Evolutionary conservation across 169 alveolate genomes (phyloP).

Genomic region (Perkinsus olseni): DNA sequence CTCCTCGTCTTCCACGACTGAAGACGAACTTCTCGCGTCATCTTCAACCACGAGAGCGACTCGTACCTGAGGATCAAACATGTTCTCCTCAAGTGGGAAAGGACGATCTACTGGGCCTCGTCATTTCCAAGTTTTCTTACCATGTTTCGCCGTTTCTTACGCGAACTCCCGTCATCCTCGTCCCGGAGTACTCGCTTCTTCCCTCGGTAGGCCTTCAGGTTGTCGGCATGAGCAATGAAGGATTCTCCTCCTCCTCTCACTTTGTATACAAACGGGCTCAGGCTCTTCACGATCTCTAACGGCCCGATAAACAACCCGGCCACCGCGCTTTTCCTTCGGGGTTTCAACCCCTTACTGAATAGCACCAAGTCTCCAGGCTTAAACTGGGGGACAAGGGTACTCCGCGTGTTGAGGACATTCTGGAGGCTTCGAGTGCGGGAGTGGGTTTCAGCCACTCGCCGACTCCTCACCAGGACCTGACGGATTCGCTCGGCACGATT

Average conservation of each 20-base stretch:
- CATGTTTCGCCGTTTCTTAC: background rate
- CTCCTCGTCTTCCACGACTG: background rate
- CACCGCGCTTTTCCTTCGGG: background rate
- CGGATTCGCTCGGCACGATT: background rate
- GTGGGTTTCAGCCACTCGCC: background rate
- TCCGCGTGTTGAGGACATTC: background rate
- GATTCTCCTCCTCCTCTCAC: background rate
- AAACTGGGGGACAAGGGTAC: background rate
- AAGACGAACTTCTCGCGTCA: background rate
- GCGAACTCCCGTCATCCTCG: background rate
- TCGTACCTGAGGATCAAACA: background rate
- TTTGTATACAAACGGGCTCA: background rate
- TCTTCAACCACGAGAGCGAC: background rate
- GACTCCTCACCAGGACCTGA: background rate
- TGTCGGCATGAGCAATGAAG: background rate
- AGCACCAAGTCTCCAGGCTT: background rate
- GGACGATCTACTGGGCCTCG: background rate
- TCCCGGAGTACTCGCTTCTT: background rate
- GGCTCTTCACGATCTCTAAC: background rate
- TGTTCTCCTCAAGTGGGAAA: too few species aligned
- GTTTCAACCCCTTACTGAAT: background rate
- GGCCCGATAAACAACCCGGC: background rate
- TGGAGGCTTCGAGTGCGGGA: background rate
- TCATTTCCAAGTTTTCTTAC: background rate
- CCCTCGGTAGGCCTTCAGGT: background rate